Evolutionary conservation across 176 grass and related monocot genomes (phyloP), one percentile per base, ranked within the genome.

Genomic region (Zizania latifolia): DNA sequence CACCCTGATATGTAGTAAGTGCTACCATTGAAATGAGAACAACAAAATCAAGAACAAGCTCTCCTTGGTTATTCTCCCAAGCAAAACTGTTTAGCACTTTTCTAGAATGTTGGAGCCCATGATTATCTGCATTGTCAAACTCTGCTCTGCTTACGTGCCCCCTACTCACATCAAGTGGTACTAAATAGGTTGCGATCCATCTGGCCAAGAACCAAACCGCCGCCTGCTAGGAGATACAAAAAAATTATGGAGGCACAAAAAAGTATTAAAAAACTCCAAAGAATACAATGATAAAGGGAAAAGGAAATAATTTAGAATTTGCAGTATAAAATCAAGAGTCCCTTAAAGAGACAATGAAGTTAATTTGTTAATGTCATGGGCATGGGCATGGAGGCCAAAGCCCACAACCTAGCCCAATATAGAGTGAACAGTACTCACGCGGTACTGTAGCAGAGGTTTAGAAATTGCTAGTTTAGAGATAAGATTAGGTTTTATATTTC

Each of bases 171-270:
- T 90, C 89, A 81, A 88, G 71, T 54, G 94, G 94, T 83, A 98
- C 88, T 85, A 98, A 83, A 77, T 98, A 98, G 68, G 94, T 98
- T 41, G 85, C 91, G 29, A 92, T 88, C 91, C 91, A 98, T 94
- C 94, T 94, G 59, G 91, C 86, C 77, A 98, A 62, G 89, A 98
- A 98, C 86, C 89, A 98, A 59, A 94, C 80, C 21, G 94, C 65
- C 26, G 91, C 90, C 94, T 98, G 84, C 53, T 70, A 75, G 87
- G n/a, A 83, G 62, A 43, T 65, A 87, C 70, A 78, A 76, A 67
- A 7, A 91, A 65, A 72, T 78, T 84, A 89, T 27, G 80, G 61
- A 80, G 48, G 30, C 26, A 29, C 14, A 27, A 39, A 83, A 34
- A 61, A 43, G 34, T 61, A 72, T 64, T 73, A 30, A 83, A 66